Evolutionary conservation across 2,329 filamentous ascomycete genomes (phyloP), one percentile per base, ranked within the genome.

Genomic region (Chaetomium globosum): DNA sequence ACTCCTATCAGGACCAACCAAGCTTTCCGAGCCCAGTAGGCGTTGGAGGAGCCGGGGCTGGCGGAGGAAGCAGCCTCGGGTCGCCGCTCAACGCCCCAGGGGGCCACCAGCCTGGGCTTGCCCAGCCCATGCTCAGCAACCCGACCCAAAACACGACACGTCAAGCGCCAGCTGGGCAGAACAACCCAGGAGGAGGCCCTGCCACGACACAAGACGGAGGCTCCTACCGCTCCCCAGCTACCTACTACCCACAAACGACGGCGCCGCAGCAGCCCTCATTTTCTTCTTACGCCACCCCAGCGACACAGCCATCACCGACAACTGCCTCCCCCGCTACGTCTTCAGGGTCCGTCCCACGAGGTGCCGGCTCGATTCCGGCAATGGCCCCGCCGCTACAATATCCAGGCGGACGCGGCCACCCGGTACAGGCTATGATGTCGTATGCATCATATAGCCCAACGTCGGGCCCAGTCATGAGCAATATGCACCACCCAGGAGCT

Each of bases 1-100:
- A 88, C 7, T 92, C 89, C 77, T 88, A 90, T 68, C 81, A 86
- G 67, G 86, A 87, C 69, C 82, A 89, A 66, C 84, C 87, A 53
- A 81, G 87, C 39, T 92, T 89, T 74, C 83, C 87, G 66, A 83
- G 85, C 69, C 79, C 85, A 21, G 82, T 87, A 13, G 65, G 61
- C 19, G 48, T 58, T 31, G 66, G 73, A 3, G 82, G 84, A 12
- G 84, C 84, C 61, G 81, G 83, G 21, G 76, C 78, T 36, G 73
- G 74, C 46, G 73, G 74, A 60, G 75, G 62, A 13, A 63, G 60
- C 74, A 28, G 75, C 71, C 53, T 70, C 74, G 70, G 74, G 76
- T 63, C 71, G 72, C 53, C 73, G 74, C 60, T 68, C 23, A 46
- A 36, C 51, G 49, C 66, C 7, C 61, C 58, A 2, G 59, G 49